Evolutionary conservation across 768 basidiomycete genomes (phyloP).

Genomic region (Suillus subluteus): DNA sequence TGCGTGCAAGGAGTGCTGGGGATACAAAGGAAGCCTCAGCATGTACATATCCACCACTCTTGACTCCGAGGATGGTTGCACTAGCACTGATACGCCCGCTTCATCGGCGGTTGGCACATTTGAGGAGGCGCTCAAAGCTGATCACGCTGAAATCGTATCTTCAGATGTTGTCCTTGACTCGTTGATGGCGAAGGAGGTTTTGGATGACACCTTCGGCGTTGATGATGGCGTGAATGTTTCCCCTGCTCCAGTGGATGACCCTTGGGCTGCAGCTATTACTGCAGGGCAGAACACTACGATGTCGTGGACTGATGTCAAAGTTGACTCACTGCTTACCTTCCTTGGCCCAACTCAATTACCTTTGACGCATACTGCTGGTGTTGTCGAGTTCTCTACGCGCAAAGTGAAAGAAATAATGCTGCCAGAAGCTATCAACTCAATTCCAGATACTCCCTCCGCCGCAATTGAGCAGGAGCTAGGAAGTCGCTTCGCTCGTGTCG

Average conservation of each 20-base stretch:
- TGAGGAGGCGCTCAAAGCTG: conserved; percentile 42
- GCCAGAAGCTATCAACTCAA: conserved; percentile 31
- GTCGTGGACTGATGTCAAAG: conserved; percentile 32
- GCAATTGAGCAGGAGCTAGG: conserved; percentile 49
- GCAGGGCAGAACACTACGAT: conserved; percentile 30
- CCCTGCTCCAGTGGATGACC: conserved; percentile 23
- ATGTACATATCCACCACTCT: conserved; percentile 21
- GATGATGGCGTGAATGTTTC: conserved; percentile 21
- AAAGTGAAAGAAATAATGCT: conserved; percentile 50
- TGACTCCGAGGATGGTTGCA: background rate
- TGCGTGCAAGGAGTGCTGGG: conserved; percentile 57
- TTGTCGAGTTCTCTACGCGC: conserved; percentile 68
- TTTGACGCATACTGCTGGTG: conserved; percentile 58
- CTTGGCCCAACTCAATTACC: conserved; percentile 63
- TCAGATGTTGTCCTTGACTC: conserved; percentile 31
- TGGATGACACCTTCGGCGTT: conserved; percentile 35
- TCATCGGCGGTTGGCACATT: conserved; percentile 26
- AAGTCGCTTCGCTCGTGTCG: conserved; percentile 46
- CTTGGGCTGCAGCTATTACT: conserved; percentile 28
- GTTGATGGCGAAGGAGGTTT: conserved; percentile 27
- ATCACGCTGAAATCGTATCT: conserved; percentile 32
- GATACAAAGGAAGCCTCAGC: conserved; percentile 39
- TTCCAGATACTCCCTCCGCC: background rate
- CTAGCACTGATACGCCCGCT: background rate
- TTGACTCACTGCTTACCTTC: conserved; percentile 39